These are phyloP conservation scores for Amaranthus hypochondriacus DNA, from an alignment of 148 eudicot species.

Conservation along the genomic window DNA sequence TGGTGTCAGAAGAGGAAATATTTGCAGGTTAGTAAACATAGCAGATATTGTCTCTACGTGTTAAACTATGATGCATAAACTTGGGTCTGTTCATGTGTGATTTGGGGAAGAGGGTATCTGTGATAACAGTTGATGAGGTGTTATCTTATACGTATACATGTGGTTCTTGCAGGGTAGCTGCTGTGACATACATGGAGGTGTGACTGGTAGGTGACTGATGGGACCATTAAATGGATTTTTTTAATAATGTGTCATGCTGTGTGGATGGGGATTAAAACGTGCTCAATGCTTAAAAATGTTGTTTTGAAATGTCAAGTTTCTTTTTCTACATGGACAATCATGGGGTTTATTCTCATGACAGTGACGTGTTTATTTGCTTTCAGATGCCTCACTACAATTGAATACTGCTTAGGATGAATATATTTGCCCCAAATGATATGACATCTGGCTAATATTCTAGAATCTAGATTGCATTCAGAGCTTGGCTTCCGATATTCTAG, in stretches of 20 bases:
- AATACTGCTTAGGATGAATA: slow-evolving; percentile 26
- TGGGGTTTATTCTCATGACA: slow-evolving; percentile 14
- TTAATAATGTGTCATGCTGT: slow-evolving; percentile 31
- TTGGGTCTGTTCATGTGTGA: slow-evolving; percentile 24
- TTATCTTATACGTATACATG: slow-evolving; percentile 93
- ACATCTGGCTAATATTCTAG: neutral
- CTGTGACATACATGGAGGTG: slow-evolving; percentile 79
- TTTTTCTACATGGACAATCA: neutral
- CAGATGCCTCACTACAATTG: slow-evolving; percentile 19
- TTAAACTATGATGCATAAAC: slow-evolving; percentile 25
- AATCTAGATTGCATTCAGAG: slow-evolving; percentile 8
- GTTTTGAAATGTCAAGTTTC: neutral
- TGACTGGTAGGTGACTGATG: slow-evolving; percentile 62
- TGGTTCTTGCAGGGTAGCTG: slow-evolving; percentile 99
- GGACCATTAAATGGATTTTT: slow-evolving; percentile 45
- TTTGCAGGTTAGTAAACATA: slow-evolving; percentile 62
- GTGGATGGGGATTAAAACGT: slow-evolving; percentile 45
- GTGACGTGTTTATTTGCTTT: slow-evolving; percentile 17
- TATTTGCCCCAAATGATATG: slow-evolving; percentile 13
- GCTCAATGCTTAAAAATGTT: slow-evolving; percentile 3
- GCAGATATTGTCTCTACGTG: slow-evolving; percentile 4
- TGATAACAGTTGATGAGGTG: slow-evolving; percentile 53
- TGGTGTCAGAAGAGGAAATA: slow-evolving; percentile 96
- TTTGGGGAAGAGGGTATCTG: slow-evolving; percentile 44
- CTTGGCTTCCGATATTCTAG: neutral